Conservation (phyloP, 1,284 basidiomycete species). For the Pyrrhoderma noxium region DNA sequence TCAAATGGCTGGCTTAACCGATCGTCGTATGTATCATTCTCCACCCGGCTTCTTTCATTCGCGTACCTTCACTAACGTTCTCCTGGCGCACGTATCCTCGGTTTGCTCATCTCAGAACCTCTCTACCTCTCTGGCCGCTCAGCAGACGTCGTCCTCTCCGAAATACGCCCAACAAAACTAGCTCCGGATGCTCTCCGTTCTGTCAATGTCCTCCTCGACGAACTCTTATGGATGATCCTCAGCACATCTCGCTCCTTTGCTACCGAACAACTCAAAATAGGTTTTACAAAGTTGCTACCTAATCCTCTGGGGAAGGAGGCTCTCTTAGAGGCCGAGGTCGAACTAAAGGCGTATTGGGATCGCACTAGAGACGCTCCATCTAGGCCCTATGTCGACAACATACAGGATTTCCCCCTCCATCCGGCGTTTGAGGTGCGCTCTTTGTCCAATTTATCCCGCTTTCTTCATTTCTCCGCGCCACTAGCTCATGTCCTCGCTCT, state of each 20-base stretch:
- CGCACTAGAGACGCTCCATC: slow-evolving; percentile 39
- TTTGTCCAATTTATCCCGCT: slow-evolving; percentile 3
- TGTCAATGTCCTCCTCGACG: slow-evolving; percentile 84
- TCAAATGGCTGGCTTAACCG: slow-evolving; percentile 11
- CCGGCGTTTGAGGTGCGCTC: slow-evolving; percentile 66
- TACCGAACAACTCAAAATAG: slow-evolving; percentile 68
- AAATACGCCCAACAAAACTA: slow-evolving; percentile 83
- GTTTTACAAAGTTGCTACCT: slow-evolving; percentile 66
- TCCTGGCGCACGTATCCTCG: slow-evolving; percentile 6
- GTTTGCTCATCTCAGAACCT: slow-evolving; percentile 35
- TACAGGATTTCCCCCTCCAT: slow-evolving; percentile 53
- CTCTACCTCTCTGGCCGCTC: slow-evolving; percentile 73
- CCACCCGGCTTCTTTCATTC: too few relatives aligned
- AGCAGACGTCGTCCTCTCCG: slow-evolving; percentile 84
- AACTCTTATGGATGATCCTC: slow-evolving; percentile 74
- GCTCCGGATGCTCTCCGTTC: slow-evolving; percentile 63
- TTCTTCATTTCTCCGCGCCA: neutral
- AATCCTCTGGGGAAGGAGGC: slow-evolving; percentile 82
- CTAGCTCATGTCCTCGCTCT: neutral
- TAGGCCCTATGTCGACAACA: slow-evolving; percentile 36
- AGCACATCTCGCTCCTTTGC: slow-evolving; percentile 64
- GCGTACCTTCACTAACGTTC: neutral
- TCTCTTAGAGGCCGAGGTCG: slow-evolving; percentile 86
- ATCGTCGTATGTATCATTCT: slow-evolving; percentile 12
- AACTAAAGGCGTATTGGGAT: slow-evolving; percentile 80